A percentile compares a stretch with the other conserved stretches of the same genome.
Conservation (phyloP, 768 basidiomycete genomes). For the Tricholoma flavovirens region DNA sequence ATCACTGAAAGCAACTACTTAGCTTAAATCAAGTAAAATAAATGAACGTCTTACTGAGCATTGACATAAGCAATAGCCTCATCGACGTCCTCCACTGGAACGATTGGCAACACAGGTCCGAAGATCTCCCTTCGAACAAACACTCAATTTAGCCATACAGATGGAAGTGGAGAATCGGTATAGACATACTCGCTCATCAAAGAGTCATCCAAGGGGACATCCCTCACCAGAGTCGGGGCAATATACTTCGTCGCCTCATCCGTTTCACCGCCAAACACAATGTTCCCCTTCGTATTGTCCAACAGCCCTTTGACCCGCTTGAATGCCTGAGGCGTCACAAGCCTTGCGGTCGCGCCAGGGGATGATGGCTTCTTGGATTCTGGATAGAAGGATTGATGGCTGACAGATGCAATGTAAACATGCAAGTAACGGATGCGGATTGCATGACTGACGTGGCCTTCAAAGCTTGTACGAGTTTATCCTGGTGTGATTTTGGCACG, state of each 20-base stretch:
- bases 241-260: slow-evolving; percentile 57
- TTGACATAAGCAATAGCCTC: slow-evolving; percentile 69
- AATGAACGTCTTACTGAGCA: slow-evolving; percentile 33
- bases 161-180: background rate
- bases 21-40: background rate
- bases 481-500: slow-evolving; percentile 40
- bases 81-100: slow-evolving; percentile 65
- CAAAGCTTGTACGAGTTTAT: slow-evolving; percentile 38
- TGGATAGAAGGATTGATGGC: slow-evolving; percentile 53
- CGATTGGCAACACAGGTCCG: slow-evolving; percentile 73
- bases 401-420: slow-evolving; percentile 16
- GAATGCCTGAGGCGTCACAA: slow-evolving; percentile 51
- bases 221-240: slow-evolving; percentile 65
- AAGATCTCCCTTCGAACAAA: slow-evolving; percentile 62
- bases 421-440: background rate
- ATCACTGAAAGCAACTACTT: slow-evolving; percentile 31
- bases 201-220: slow-evolving; percentile 58
- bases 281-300: slow-evolving; percentile 58
- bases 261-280: slow-evolving; percentile 60
- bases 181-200: slow-evolving; percentile 70
- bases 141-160: background rate
- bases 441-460: slow-evolving; percentile 31
- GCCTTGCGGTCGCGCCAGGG: slow-evolving; percentile 42
- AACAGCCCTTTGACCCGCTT: slow-evolving; percentile 56
- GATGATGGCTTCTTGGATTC: slow-evolving; percentile 38